These are phyloP conservation scores for Phaeosphaeria sp. DNA, from an alignment of 2,329 filamentous ascomycete species.

Conservation along the genomic window DNA sequence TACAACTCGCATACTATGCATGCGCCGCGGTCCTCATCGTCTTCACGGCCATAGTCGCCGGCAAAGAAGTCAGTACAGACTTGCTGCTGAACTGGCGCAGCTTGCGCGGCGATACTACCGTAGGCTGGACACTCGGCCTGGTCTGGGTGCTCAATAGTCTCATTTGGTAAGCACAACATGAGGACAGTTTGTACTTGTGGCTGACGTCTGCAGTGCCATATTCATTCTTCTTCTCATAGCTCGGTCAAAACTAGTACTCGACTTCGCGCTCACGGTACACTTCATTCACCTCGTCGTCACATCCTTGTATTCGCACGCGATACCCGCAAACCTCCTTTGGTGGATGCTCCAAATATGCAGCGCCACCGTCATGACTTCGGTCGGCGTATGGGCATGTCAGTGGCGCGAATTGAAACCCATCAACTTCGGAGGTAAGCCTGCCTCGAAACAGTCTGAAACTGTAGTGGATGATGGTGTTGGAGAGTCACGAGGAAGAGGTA, in stretches of 20 bases:
- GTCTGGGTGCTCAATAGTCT: constrained; percentile 72
- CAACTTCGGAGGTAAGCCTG: constrained; percentile 72
- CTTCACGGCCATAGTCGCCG: constrained; percentile 71
- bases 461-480: constrained; percentile 46
- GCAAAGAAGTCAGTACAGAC: constrained; percentile 64
- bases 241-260: constrained; percentile 90
- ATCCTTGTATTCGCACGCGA: constrained; percentile 75
- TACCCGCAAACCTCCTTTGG: constrained; percentile 85
- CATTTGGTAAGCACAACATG: constrained; percentile 60
- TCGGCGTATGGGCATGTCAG: constrained; percentile 90
- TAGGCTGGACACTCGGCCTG: constrained; percentile 72
- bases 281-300: constrained; percentile 80
- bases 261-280: constrained; percentile 91
- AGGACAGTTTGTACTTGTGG: neutral
- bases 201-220: constrained; percentile 67
- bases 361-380: constrained; percentile 67
- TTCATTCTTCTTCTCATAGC: constrained; percentile 83
- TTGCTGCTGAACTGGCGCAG: constrained; percentile 69
- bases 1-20: constrained; percentile 70
- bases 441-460: constrained; percentile 21
- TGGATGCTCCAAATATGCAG: constrained; percentile 74
- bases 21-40: constrained; percentile 67
- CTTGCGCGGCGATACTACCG: constrained; percentile 70
- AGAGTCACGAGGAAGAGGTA: constrained; percentile 47
- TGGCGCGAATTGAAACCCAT: constrained; percentile 90